Conservation (phyloP, 768 basidiomycete genomes). For the Amanita molliuscula region DNA sequence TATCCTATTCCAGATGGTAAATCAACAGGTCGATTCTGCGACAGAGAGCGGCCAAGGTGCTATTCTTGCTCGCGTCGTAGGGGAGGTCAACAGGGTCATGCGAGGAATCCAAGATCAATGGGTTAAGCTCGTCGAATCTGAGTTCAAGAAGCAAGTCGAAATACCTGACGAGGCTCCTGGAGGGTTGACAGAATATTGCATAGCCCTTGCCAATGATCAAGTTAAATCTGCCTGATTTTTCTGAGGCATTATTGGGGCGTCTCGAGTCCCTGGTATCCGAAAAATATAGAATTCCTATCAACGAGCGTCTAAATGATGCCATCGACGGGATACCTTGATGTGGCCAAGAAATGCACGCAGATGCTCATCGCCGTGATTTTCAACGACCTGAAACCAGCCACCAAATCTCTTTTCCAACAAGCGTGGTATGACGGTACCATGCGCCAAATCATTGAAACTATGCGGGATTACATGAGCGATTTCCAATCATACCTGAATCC, state of each 20-base stretch:
- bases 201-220: slow-evolving; percentile 96
- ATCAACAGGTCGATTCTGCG: slow-evolving; percentile 91
- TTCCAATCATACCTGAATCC: slow-evolving; percentile 88
- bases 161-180: slow-evolving; percentile 81
- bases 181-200: slow-evolving; percentile 91
- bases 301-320: slow-evolving; percentile 84
- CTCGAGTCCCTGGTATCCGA: slow-evolving; percentile 88
- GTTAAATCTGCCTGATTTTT: slow-evolving; percentile 94
- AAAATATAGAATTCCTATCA: slow-evolving; percentile 80
- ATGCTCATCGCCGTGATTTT: slow-evolving; percentile 91
- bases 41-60: slow-evolving; percentile 93
- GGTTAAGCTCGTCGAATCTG: slow-evolving; percentile 72
- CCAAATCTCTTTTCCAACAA: slow-evolving; percentile 72
- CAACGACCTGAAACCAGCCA: slow-evolving; percentile 86
- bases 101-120: slow-evolving; percentile 79
- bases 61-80: slow-evolving; percentile 83
- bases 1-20: slow-evolving; percentile 97
- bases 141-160: slow-evolving; percentile 80
- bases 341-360: slow-evolving; percentile 95
- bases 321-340: slow-evolving; percentile 98
- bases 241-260: slow-evolving; percentile 76
- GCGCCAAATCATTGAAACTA: slow-evolving; percentile 86
- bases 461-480: slow-evolving; percentile 94
- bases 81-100: slow-evolving; percentile 87
- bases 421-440: slow-evolving; percentile 89